phyloP scores from a whole-genome alignment of 2,329 filamentous ascomycete genomes.

The Penicillium fuscoglaucum region DNA sequence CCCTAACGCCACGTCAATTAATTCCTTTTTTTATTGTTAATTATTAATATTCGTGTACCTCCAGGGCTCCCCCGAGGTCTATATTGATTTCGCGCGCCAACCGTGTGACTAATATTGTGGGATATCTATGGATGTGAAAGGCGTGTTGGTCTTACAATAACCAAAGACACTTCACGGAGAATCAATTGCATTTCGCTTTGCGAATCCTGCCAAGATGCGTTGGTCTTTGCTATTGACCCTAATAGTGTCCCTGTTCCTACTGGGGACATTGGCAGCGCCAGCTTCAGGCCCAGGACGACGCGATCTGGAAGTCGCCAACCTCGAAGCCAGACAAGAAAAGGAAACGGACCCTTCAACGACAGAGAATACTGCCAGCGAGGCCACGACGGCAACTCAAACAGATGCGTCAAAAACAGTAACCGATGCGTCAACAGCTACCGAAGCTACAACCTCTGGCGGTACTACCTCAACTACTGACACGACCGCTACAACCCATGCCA shows the following conservation, averaged over 20 bases:
- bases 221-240: slow-evolving; percentile 15
- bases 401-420: slow-evolving; percentile 16
- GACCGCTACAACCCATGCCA: neutral
- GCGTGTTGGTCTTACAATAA: neutral
- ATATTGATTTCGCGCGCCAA: neutral
- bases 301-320: slow-evolving; percentile 5
- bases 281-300: slow-evolving; percentile 1
- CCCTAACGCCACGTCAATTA: slow-evolving; percentile 7
- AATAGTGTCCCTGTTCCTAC: slow-evolving; percentile 14
- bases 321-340: neutral
- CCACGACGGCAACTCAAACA: slow-evolving; percentile 12
- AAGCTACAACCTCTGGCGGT: slow-evolving; percentile 10
- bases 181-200: neutral
- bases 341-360: slow-evolving; percentile 6
- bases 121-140: neutral
- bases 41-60: slow-evolving; percentile 1
- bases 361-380: slow-evolving; percentile 4
- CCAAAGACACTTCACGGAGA: neutral
- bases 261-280: slow-evolving; percentile 21
- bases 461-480: slow-evolving; percentile 7
- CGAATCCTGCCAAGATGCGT: slow-evolving; percentile 18
- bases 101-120: neutral
- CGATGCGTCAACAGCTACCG: slow-evolving; percentile 12
- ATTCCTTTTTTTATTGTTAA: neutral
- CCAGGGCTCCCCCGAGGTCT: neutral